Base-by-base conservation (phyloP, 2,329 filamentous ascomycete species). In the Sclerotinia nivalis region DNA sequence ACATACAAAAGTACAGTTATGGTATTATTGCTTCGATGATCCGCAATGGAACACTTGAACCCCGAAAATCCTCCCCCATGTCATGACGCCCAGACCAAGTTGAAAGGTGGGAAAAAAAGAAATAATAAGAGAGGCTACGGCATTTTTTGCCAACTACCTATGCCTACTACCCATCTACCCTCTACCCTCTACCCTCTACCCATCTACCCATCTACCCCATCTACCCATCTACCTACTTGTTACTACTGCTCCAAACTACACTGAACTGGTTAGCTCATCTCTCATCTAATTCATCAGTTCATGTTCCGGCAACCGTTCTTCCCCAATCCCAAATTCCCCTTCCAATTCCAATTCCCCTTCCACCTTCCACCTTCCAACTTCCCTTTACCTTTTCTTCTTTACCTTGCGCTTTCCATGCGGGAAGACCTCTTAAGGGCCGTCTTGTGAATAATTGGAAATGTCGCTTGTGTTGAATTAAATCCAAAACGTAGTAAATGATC, bases 271-370 rank as follows among this genome's bases (percentile, higher is more conserved):
- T 49, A 49, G 47, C 22, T 43, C 47, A 49, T 15, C 47, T 43
- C 40, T 15, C 13, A 43, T 43, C 22, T 31, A 22, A 4, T 58
- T 31, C 8, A 55, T 34, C 34, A 18, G 34, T 59, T n/a, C 22
- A 59, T 59, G 37, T 60, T 60, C 56, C 56, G 56, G 56, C 56
- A 60, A 60, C 71, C 68, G 70, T 67, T 52, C 60, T 40, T 70
- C 54, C 68, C 62, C 70, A 68, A 69, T 71, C 15, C 61, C 22
- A 34, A 15, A 13, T 25, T 9, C 37, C 40, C 64, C 52, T 6
- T 34, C n/a, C 28, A 13, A 4, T 22, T 50, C 25, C 61, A 31
- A 10, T n/a, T 18, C 13, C 49, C 34, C 28, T 25, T 15, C 47
- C 31, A n/a, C 7, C 10, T 28, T 18, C 7, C 5, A n/a, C 5